Percentiles rank a stretch among this genome's conserved stretches.
Conservation (phyloP, 768 basidiomycete species). For the Kwoniella botswanensis region DNA sequence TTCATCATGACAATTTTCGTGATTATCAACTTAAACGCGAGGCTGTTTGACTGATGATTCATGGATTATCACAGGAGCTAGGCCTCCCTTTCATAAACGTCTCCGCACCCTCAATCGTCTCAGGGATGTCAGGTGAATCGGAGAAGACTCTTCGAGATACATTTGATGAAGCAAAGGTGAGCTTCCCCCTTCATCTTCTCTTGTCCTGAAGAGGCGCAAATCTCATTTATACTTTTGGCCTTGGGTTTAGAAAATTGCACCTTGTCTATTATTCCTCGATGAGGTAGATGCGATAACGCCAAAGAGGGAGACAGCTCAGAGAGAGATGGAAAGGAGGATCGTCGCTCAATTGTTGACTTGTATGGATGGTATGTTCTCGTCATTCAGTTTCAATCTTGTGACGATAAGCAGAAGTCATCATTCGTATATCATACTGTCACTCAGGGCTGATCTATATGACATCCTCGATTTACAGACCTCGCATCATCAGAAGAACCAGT, state of each 20-base stretch:
- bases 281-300: slow-evolving; percentile 98
- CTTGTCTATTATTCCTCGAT: slow-evolving; percentile 93
- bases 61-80: slow-evolving; percentile 68
- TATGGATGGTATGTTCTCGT: slow-evolving; percentile 83
- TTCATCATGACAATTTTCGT: background rate
- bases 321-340: slow-evolving; percentile 97
- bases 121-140: slow-evolving; percentile 97
- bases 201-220: background rate
- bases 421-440: background rate
- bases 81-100: slow-evolving; percentile 90
- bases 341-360: slow-evolving; percentile 97
- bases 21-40: too few species aligned
- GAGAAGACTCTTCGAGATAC: slow-evolving; percentile 95
- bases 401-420: background rate
- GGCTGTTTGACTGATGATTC: too few species aligned
- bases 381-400: background rate
- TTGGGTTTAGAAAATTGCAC: slow-evolving; percentile 73
- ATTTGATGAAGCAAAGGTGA: slow-evolving; percentile 93
- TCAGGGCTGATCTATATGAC: background rate
- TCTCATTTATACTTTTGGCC: too few species aligned
- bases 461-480: slow-evolving; percentile 68
- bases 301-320: slow-evolving; percentile 94
- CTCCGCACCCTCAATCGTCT: slow-evolving; percentile 93
- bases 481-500: slow-evolving; percentile 90
- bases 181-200: slow-evolving; percentile 27